Percentiles rank a stretch among this genome's conserved stretches.
Conservation (phyloP, 495 filamentous ascomycete species). For the Jackrogersella minutella region DNA sequence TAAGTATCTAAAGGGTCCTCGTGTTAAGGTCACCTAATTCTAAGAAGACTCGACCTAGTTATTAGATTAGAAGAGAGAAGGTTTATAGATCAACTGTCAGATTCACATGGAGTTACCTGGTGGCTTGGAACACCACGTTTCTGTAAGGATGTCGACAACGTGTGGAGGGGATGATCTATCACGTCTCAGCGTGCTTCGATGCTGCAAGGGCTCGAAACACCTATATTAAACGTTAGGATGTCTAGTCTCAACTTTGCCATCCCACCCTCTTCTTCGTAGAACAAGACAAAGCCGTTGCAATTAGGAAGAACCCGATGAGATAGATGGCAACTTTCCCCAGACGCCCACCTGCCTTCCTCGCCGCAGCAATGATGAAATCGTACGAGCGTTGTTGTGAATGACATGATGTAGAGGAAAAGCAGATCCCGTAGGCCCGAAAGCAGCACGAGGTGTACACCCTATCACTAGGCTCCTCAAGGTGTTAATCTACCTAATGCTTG, state of each 20-base stretch:
- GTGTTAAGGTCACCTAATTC: background rate
- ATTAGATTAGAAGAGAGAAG: background rate
- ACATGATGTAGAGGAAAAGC: constrained; percentile 11
- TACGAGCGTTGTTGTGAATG: constrained; percentile 11
- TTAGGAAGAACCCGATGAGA: constrained; percentile 12
- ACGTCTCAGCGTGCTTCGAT: constrained; percentile 27
- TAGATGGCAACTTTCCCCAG: constrained; percentile 9
- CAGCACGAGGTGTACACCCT: background rate
- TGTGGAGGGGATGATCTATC: constrained; percentile 33
- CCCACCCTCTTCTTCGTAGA: constrained; percentile 19
- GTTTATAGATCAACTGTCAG: constrained; percentile 15
- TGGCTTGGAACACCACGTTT: constrained; percentile 43
- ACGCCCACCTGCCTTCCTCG: constrained; percentile 10
- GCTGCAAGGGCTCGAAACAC: constrained; percentile 43
- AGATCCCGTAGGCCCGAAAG: constrained; percentile 17
- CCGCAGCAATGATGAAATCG: constrained; percentile 8
- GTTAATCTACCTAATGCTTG: background rate
- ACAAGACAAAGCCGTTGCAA: constrained; percentile 38
- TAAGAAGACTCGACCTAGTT: background rate
- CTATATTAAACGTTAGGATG: constrained; percentile 36
- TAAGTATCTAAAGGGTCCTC: no score
- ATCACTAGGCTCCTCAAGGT: background rate
- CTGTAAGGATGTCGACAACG: constrained; percentile 38
- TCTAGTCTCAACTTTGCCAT: constrained; percentile 37
- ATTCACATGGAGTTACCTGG: constrained; percentile 17